Conservation (phyloP, 2,329 filamentous ascomycete genomes). For the Diaporthe humulicola region DNA sequence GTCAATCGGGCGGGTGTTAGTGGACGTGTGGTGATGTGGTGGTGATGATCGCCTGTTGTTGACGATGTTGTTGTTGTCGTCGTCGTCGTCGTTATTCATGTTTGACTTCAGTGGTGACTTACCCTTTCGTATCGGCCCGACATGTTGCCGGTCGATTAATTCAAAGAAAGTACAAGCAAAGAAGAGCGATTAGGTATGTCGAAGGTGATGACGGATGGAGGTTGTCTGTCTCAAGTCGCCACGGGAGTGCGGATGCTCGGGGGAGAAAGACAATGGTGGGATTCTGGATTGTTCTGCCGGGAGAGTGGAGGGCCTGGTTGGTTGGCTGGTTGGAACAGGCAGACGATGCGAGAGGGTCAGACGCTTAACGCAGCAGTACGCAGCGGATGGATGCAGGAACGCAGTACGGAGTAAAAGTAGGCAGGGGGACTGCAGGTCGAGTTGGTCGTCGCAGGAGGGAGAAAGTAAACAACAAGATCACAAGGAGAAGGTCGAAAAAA, state of each 20-base stretch:
- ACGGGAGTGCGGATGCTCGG: neutral
- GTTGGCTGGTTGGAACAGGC: slow-evolving; percentile 13
- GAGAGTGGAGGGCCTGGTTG: neutral
- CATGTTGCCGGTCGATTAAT: slow-evolving; percentile 56
- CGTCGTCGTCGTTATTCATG: neutral
- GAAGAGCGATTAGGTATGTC: neutral
- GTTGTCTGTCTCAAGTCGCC: neutral
- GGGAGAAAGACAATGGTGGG: neutral
- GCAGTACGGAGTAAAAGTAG: slow-evolving; percentile 12
- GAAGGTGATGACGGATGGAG: neutral
- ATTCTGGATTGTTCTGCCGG: slow-evolving; percentile 11
- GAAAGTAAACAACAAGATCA: neutral
- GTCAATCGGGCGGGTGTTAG: slow-evolving; percentile 36
- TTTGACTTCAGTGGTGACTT: slow-evolving; percentile 45
- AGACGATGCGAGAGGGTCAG: slow-evolving; percentile 25
- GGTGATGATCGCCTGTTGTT: neutral
- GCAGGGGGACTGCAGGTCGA: neutral
- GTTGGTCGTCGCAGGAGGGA: neutral
- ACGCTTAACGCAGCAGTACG: neutral
- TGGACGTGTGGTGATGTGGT: neutral
- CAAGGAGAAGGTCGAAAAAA: neutral
- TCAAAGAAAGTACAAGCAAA: slow-evolving; percentile 8
- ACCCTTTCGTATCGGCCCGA: slow-evolving; percentile 71
- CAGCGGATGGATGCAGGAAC: slow-evolving; percentile 10
- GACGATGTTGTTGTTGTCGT: neutral